Percentiles rank a stretch among this genome's conserved stretches.
phyloP scores from a whole-genome alignment of 1,139 yeast species.

The Geotrichum armillariae region DNA sequence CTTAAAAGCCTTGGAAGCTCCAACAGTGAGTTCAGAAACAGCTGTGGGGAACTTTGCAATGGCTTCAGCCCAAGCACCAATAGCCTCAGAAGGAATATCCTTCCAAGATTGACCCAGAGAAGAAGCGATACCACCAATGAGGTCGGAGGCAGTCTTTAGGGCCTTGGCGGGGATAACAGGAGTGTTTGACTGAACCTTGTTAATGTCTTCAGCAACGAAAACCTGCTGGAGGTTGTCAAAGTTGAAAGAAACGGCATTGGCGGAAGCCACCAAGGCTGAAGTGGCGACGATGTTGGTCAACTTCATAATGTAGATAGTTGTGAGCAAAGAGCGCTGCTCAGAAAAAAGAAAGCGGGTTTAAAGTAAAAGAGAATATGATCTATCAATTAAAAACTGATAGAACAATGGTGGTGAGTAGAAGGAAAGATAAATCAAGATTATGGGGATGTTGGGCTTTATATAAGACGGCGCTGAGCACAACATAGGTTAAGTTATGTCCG shows the following conservation, averaged over 20 bases:
- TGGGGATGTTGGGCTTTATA: too few species aligned
- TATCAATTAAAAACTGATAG: too few species aligned
- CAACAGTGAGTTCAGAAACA: slow-evolving; percentile 21
- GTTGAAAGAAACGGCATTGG: slow-evolving; percentile 18
- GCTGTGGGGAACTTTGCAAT: slow-evolving; percentile 21
- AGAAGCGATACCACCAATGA: slow-evolving; percentile 28
- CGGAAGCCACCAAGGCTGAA: slow-evolving; percentile 17
- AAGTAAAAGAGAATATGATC: too few species aligned
- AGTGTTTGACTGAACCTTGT: neutral
- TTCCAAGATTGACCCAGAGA: slow-evolving; percentile 31
- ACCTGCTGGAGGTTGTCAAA: slow-evolving; percentile 20
- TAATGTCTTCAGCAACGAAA: slow-evolving; percentile 11
- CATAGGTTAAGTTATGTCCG: too few species aligned
- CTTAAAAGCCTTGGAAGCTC: slow-evolving; percentile 15
- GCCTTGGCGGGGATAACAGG: slow-evolving; percentile 12
- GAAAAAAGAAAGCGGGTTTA: too few species aligned
- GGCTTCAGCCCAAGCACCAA: slow-evolving; percentile 35
- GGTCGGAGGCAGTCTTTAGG: slow-evolving; percentile 14
- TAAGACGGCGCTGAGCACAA: too few species aligned
- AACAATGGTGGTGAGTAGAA: too few species aligned
- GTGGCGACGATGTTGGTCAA: slow-evolving; percentile 16
- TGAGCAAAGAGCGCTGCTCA: too few species aligned
- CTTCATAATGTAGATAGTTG: too few species aligned
- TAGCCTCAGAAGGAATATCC: slow-evolving; percentile 32
- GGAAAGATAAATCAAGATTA: too few species aligned